Evolutionary conservation across 2,329 filamentous ascomycete species (phyloP).

Genomic region (Aspergillus persii): DNA sequence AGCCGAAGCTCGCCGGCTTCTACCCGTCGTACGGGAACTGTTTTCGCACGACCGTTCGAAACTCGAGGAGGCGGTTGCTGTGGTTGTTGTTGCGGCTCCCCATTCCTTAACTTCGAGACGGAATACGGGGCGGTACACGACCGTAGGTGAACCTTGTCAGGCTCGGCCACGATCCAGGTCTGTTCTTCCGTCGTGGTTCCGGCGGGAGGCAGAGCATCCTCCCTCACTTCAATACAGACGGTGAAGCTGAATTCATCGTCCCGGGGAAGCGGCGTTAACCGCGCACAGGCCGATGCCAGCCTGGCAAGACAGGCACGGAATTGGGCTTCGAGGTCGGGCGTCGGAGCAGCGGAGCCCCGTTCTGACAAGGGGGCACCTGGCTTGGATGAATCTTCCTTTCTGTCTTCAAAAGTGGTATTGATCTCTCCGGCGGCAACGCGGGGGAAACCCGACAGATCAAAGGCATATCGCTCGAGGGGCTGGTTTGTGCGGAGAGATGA

Average conservation of each 20-base stretch:
- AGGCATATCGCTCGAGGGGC: conserved; percentile 59
- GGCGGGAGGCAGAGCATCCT: conserved; percentile 47
- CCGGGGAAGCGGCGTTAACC: conserved; percentile 43
- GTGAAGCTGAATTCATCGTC: conserved; percentile 51
- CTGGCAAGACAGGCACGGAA: conserved; percentile 48
- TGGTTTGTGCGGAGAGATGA: conserved; percentile 50
- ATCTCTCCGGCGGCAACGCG: conserved; percentile 47
- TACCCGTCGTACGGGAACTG: conserved; percentile 61
- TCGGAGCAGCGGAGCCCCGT: conserved; percentile 29
- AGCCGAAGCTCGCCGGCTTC: conserved; percentile 65
- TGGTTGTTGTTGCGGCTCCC: conserved; percentile 34
- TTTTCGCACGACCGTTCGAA: conserved; percentile 52
- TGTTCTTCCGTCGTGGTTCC: conserved; percentile 51
- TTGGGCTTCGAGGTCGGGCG: conserved; percentile 48
- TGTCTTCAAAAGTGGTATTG: conserved; percentile 51
- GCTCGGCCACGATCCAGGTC: conserved; percentile 61
- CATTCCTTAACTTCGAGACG: conserved; percentile 37
- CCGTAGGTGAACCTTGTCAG: conserved; percentile 41
- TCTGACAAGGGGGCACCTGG: conserved; percentile 27
- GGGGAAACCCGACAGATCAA: conserved; percentile 59
- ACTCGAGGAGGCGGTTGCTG: conserved; percentile 31
- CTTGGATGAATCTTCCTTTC: conserved; percentile 35
- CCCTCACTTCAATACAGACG: conserved; percentile 48
- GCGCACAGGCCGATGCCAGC: conserved; percentile 44
- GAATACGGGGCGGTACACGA: conserved; percentile 41